Evolutionary conservation across 2,329 filamentous ascomycete genomes (phyloP), one percentile per base, ranked within the genome.

Genomic region (Xylaria hypoxylon): DNA sequence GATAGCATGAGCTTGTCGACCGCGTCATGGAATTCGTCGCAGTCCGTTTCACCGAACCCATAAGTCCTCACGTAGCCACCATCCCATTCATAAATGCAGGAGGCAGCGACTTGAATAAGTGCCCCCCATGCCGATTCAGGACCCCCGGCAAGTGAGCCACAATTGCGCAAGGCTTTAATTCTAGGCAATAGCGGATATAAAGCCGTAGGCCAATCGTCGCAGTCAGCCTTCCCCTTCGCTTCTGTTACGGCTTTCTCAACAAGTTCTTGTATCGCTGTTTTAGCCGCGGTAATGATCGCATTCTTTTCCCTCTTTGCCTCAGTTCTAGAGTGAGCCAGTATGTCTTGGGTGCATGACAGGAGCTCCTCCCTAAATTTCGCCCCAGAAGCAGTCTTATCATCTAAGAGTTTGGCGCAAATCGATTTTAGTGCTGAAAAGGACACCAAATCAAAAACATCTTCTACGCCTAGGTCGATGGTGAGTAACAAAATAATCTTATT

Each of bases 1-100:
- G 10, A 2, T 15, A 51, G 17, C 58, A 60, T 60, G 35, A 60
- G n/a, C 24, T 26, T 28, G 17, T 60, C 58, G 13, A 48, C 47
- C 17, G 17, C 7, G 1, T 44, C 47, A 15, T 60, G 58, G 35
- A 60, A 60, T 8, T 44, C 24, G 4, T 61, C 50, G n/a, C 59
- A 53, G 28, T 53, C 59, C 11, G n/a, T 28, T 7, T 53, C 59
- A 19, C 38, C 48, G 13, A 10, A 7, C 15, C 44, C 56, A 15
- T 3, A 48, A 26, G 50, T 13, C 28, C 11, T 38, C 42, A 57
- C n/a, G n/a, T n/a, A n/a, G n/a, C 5, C 33, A 11, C 13, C 33
- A 10, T 45, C 19, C 19, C 19, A 45, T 2, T 48, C 22, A 13
- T 26, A 11, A 10, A 40, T 40, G 26, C 53, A 57, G 8, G 17